Evolutionary conservation across 331 rosid genomes (phyloP).

Genomic region (Phaseolus coccineus): DNA sequence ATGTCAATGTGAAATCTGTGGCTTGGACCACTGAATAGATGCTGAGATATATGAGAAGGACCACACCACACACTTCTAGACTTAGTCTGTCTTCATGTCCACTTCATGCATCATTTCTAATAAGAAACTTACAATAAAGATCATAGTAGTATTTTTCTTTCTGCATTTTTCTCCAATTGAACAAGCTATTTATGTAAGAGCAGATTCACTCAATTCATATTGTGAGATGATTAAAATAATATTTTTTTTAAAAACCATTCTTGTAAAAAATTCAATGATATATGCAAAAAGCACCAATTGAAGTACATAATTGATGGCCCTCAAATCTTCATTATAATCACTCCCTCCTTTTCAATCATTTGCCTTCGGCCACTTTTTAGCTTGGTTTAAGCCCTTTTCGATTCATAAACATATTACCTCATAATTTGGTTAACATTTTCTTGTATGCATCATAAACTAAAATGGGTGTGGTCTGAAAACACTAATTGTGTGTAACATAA

Average conservation of each 20-base stretch:
- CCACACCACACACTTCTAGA: not conserved
- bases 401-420: not conserved
- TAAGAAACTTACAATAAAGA: no score
- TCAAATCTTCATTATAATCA: slow-evolving; percentile 12
- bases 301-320: slow-evolving; percentile 38
- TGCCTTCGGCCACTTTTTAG: not conserved
- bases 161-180: no score
- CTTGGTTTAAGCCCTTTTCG: not conserved
- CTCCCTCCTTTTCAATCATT: slow-evolving; percentile 7
- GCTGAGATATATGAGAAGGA: no score
- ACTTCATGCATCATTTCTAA: not conserved
- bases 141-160: no score
- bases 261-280: no score
- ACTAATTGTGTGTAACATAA: slow-evolving; percentile 1
- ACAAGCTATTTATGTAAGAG: no score
- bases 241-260: no score
- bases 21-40: not conserved
- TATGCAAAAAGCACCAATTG: not conserved
- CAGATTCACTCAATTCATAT: no score
- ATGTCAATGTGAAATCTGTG: not conserved
- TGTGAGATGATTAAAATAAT: no score
- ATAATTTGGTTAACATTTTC: not conserved
- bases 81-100: not conserved
- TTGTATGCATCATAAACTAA: not conserved
- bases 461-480: not conserved